Percentiles rank a stretch among this genome's conserved stretches.
Evolutionary conservation across 2,329 filamentous ascomycete genomes (phyloP).

Genomic region (Leptographium flavum): DNA sequence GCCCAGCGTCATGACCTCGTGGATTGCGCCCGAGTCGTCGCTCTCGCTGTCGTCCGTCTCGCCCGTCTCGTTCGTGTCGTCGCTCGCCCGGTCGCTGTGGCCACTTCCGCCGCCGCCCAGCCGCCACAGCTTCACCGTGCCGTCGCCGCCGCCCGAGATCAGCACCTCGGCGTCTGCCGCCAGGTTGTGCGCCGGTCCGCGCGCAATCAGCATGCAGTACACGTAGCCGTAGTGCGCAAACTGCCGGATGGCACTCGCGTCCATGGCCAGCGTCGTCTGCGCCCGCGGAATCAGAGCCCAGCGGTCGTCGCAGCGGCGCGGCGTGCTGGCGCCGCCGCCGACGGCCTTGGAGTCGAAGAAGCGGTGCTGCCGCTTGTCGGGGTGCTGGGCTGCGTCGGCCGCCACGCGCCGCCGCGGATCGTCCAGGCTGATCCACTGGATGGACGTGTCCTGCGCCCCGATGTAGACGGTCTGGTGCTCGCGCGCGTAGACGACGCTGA

Average conservation of each 20-base stretch:
- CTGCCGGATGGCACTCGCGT: slow-evolving; percentile 63
- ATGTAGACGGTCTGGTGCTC: slow-evolving; percentile 73
- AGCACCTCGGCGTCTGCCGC: slow-evolving; percentile 66
- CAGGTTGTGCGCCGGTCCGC: slow-evolving; percentile 50
- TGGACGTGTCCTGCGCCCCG: slow-evolving; percentile 85
- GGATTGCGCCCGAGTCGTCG: slow-evolving; percentile 43
- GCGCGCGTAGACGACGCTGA: slow-evolving; percentile 80
- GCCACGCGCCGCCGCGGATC: slow-evolving; percentile 44
- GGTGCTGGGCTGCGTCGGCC: slow-evolving; percentile 53
- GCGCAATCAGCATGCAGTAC: slow-evolving; percentile 85
- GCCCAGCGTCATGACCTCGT: slow-evolving; percentile 53
- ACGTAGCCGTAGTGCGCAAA: slow-evolving; percentile 95
- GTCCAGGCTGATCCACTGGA: slow-evolving; percentile 78
- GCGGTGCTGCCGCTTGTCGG: slow-evolving; percentile 62
- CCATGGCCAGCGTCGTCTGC: slow-evolving; percentile 58
- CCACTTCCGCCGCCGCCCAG: slow-evolving; percentile 26
- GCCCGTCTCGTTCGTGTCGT: slow-evolving; percentile 23
- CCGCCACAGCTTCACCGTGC: slow-evolving; percentile 87
- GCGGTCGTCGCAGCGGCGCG: slow-evolving; percentile 49
- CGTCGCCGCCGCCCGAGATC: slow-evolving; percentile 85
- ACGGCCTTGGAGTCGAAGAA: slow-evolving; percentile 90
- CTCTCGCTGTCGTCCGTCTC: slow-evolving; percentile 18
- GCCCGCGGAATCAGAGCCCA: slow-evolving; percentile 39
- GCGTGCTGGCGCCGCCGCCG: slow-evolving; percentile 69
- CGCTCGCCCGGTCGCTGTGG: slow-evolving; percentile 27